These are phyloP conservation scores for Pichia sp. DNA, from an alignment of 1,139 yeast species.

Conservation along the genomic window DNA sequence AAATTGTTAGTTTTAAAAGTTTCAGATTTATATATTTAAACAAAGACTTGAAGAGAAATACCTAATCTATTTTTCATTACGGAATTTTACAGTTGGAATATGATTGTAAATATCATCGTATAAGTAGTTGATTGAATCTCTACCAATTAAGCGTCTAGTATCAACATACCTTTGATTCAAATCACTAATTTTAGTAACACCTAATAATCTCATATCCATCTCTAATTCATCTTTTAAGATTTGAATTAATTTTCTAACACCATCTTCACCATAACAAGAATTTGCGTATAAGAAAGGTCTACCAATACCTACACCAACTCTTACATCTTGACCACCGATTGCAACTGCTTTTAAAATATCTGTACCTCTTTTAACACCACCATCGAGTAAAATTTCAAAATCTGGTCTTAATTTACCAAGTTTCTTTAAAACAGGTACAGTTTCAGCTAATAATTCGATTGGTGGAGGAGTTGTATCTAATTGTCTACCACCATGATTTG, in stretches of 20 bases:
- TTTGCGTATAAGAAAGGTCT: constrained; percentile 71
- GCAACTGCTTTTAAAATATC: constrained; percentile 67
- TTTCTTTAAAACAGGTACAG: constrained; percentile 45
- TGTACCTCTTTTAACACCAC: constrained; percentile 70
- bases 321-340: constrained; percentile 72
- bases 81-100: constrained; percentile 31
- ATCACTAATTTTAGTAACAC: constrained; percentile 60
- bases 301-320: constrained; percentile 76
- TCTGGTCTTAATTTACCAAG: constrained; percentile 42
- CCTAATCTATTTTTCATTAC: constrained; percentile 20
- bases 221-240: constrained; percentile 72
- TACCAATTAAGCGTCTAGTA: constrained; percentile 31
- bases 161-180: constrained; percentile 52
- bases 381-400: constrained; percentile 62
- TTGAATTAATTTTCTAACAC: constrained; percentile 72
- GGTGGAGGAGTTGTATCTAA: constrained; percentile 65
- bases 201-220: constrained; percentile 84
- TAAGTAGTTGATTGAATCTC: constrained; percentile 43
- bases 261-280: constrained; percentile 70
- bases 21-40: too few species aligned
- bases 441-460: constrained; percentile 59
- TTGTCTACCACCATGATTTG: constrained; percentile 79
- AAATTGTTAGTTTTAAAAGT: too few species aligned
- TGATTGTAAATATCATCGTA: constrained; percentile 37
- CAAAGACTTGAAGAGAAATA: neutral